Evolutionary conservation across 2,329 filamentous ascomycete species (phyloP).

Genomic region (Penicillium sp.): DNA sequence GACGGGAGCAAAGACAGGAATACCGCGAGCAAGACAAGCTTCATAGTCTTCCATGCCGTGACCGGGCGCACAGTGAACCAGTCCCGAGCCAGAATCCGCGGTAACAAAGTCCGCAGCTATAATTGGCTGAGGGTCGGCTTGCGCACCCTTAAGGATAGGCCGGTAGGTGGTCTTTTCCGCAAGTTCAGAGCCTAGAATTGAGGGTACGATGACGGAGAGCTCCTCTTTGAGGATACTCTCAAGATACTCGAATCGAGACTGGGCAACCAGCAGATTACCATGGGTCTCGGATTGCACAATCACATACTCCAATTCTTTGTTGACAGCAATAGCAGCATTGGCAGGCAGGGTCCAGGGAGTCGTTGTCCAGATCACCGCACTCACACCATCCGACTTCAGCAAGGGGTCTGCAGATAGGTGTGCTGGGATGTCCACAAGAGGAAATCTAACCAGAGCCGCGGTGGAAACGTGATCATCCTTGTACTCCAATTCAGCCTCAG

Average conservation of each 20-base stretch:
- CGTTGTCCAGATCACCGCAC: constrained; percentile 96
- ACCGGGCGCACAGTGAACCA: constrained; percentile 93
- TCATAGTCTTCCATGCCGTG: constrained; percentile 98
- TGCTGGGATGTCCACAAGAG: constrained; percentile 57
- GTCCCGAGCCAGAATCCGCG: constrained; percentile 83
- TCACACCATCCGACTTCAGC: constrained; percentile 58
- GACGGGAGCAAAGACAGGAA: constrained; percentile 79
- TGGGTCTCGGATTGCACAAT: constrained; percentile 63
- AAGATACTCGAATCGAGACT: constrained; percentile 67
- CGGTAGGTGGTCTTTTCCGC: constrained; percentile 65
- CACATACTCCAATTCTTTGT: constrained; percentile 72
- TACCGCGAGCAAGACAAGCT: constrained; percentile 70
- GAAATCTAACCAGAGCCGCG: constrained; percentile 74
- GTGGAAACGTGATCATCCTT: constrained; percentile 63
- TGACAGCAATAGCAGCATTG: constrained; percentile 85
- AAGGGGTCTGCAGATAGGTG: constrained; percentile 47
- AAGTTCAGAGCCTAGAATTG: constrained; percentile 68
- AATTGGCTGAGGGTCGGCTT: constrained; percentile 66
- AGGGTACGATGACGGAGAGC: constrained; percentile 56
- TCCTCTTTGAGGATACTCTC: constrained; percentile 55
- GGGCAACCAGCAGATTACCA: constrained; percentile 70
- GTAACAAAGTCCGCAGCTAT: constrained; percentile 89
- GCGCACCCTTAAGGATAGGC: constrained; percentile 67
- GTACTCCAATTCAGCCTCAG: constrained; percentile 68
- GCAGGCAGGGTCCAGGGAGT: constrained; percentile 97